Evolutionary conservation across 2,329 filamentous ascomycete species (phyloP).

Genomic region (Coniosporium tulheliwenetii): DNA sequence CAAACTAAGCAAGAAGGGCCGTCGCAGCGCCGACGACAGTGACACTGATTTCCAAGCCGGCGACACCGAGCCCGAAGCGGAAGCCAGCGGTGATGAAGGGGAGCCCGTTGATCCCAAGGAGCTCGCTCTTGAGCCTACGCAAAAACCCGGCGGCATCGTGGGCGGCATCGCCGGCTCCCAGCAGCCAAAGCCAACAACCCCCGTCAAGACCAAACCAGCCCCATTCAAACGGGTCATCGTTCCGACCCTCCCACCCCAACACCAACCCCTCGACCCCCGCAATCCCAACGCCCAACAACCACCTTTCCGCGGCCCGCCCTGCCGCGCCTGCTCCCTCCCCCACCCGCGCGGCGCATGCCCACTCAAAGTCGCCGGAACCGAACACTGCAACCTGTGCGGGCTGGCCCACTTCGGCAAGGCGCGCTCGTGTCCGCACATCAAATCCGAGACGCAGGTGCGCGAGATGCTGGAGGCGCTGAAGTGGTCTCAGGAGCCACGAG

Average conservation of each 20-base stretch:
- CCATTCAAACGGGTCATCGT: conserved; percentile 1
- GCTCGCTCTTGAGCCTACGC: background rate
- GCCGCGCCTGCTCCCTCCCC: conserved; percentile 36
- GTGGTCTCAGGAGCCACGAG: conserved; percentile 37
- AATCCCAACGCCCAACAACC: conserved; percentile 7
- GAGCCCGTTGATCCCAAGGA: conserved; percentile 8
- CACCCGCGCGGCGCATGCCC: conserved; percentile 45
- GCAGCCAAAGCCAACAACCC: too few relatives aligned
- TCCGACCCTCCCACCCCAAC: conserved; percentile 1
- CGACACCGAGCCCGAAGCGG: conserved; percentile 17
- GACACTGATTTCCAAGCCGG: conserved; percentile 35
- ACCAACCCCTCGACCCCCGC: conserved; percentile 2
- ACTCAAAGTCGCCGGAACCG: conserved; percentile 41
- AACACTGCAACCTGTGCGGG: conserved; percentile 49
- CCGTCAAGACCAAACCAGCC: background rate
- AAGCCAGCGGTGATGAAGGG: conserved; percentile 11
- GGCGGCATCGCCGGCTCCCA: too few relatives aligned
- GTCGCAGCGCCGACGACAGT: conserved; percentile 19
- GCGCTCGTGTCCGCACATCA: conserved; percentile 45
- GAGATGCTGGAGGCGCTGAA: conserved; percentile 49
- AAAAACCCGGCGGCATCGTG: conserved; percentile 1
- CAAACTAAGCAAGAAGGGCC: conserved; percentile 13
- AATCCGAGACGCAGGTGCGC: conserved; percentile 45
- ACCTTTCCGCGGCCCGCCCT: conserved; percentile 17
- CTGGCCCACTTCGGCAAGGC: conserved; percentile 41